These are phyloP conservation scores for Thielaviopsis euricoi DNA, from an alignment of 2,329 filamentous ascomycete species.

Conservation along the genomic window DNA sequence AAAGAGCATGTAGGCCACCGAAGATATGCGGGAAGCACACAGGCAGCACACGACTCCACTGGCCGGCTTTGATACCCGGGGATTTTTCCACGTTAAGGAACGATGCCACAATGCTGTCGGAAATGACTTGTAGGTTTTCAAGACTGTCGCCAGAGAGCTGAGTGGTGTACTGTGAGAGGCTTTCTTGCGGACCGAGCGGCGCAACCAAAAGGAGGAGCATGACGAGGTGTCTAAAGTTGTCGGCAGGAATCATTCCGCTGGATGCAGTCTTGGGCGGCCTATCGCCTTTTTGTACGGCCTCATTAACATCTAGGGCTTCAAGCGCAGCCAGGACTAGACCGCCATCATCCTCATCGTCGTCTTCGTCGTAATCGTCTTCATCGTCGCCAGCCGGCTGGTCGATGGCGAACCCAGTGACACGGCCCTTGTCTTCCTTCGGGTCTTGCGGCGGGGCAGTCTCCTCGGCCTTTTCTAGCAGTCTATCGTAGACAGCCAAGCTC, in stretches of 20 bases:
- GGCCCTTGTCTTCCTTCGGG: background rate
- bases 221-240: slow-evolving; percentile 54
- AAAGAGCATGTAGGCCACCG: slow-evolving; percentile 48
- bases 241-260: slow-evolving; percentile 54
- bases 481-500: slow-evolving; percentile 56
- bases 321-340: slow-evolving; percentile 53
- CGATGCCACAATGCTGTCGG: slow-evolving; percentile 47
- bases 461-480: slow-evolving; percentile 15
- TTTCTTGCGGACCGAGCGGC: slow-evolving; percentile 48
- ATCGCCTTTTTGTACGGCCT: slow-evolving; percentile 39
- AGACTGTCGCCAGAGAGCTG: slow-evolving; percentile 34
- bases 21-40: slow-evolving; percentile 50
- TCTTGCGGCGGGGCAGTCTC: slow-evolving; percentile 12
- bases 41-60: slow-evolving; percentile 44
- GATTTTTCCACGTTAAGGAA: slow-evolving; percentile 49
- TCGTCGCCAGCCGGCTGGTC: slow-evolving; percentile 27
- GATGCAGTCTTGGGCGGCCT: slow-evolving; percentile 19
- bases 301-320: slow-evolving; percentile 47
- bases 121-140: slow-evolving; percentile 40
- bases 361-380: slow-evolving; percentile 23
- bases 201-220: slow-evolving; percentile 54
- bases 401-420: slow-evolving; percentile 27
- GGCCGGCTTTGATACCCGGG: slow-evolving; percentile 43
- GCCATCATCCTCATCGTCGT: slow-evolving; percentile 35
- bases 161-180: slow-evolving; percentile 41